Evolutionary conservation across 208 protist species (phyloP).

Genomic region (Angomonas deanei): DNA sequence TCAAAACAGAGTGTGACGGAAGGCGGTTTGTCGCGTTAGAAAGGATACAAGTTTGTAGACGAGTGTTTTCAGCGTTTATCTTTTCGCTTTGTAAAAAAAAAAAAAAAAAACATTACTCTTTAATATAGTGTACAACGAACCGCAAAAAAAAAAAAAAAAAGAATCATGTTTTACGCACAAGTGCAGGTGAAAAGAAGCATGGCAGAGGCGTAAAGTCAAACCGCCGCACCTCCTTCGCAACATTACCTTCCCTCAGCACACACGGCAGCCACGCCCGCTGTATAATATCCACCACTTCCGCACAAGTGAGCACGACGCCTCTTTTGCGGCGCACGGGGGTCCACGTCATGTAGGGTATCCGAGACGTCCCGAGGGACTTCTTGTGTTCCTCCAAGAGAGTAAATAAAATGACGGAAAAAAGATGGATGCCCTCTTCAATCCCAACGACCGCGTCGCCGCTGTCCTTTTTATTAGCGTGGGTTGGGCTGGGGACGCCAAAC

Average conservation of each 20-base stretch:
- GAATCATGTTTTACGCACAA: too few species aligned
- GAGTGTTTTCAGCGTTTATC: too few species aligned
- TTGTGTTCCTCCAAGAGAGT: slow-evolving; percentile 73
- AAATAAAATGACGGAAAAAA: slow-evolving; percentile 78
- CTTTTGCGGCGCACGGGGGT: slow-evolving; percentile 58
- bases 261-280: slow-evolving; percentile 72
- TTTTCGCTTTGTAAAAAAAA: too few species aligned
- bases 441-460: neutral
- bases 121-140: too few species aligned
- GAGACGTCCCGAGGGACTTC: slow-evolving; percentile 10
- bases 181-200: too few species aligned
- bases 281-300: slow-evolving; percentile 66
- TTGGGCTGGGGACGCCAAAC: slow-evolving; percentile 25
- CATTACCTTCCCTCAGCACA: slow-evolving; percentile 34
- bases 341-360: slow-evolving; percentile 86
- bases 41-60: neutral
- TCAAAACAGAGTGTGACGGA: neutral
- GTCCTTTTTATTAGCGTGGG: neutral
- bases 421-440: slow-evolving; percentile 66
- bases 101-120: too few species aligned
- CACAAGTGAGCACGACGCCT: slow-evolving; percentile 33
- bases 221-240: slow-evolving; percentile 15
- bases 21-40: neutral
- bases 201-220: slow-evolving; percentile 49
- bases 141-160: too few species aligned